Conservation (phyloP, 257 asterid species). For the Ballota nigra region DNA sequence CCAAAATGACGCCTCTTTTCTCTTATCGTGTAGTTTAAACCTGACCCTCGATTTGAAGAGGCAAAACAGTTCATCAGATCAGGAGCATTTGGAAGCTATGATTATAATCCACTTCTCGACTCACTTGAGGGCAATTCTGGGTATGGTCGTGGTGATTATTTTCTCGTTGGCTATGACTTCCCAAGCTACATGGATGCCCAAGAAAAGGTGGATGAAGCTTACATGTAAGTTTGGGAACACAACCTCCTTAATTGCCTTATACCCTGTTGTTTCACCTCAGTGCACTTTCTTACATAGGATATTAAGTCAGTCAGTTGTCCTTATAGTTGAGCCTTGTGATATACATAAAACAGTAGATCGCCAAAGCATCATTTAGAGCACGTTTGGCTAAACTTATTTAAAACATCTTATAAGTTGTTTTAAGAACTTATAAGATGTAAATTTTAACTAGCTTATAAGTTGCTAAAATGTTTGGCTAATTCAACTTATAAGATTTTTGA, state of each 20-base stretch:
- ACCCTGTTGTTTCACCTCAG: neutral
- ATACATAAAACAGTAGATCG: too few species aligned
- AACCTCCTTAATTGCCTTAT: neutral
- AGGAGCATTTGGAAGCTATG: conserved; percentile 96
- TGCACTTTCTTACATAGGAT: neutral
- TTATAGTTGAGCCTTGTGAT: neutral
- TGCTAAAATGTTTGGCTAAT: too few species aligned
- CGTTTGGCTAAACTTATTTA: too few species aligned
- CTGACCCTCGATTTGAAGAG: conserved; percentile 96
- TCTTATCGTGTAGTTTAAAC: conserved; percentile 62
- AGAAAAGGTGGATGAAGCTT: conserved; percentile 79
- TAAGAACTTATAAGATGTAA: too few species aligned
- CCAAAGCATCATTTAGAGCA: neutral
- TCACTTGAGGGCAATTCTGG: conserved; percentile 95
- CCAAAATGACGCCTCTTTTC: conserved; percentile 6
- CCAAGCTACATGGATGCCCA: conserved; percentile 94
- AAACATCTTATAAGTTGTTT: too few species aligned
- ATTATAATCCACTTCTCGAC: conserved; percentile 90
- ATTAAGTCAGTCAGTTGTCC: neutral
- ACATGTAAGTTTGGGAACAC: conserved; percentile 63
- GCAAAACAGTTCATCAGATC: conserved; percentile 86
- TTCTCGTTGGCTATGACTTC: conserved; percentile 87
- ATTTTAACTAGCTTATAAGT: too few species aligned
- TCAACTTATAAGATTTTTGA: too few species aligned
- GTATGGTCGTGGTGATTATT: conserved; percentile 94